Percentiles rank a stretch among this genome's conserved stretches.
Evolutionary conservation across 495 filamentous ascomycete species (phyloP).

Genomic region (Chaetomidium leptoderma): DNA sequence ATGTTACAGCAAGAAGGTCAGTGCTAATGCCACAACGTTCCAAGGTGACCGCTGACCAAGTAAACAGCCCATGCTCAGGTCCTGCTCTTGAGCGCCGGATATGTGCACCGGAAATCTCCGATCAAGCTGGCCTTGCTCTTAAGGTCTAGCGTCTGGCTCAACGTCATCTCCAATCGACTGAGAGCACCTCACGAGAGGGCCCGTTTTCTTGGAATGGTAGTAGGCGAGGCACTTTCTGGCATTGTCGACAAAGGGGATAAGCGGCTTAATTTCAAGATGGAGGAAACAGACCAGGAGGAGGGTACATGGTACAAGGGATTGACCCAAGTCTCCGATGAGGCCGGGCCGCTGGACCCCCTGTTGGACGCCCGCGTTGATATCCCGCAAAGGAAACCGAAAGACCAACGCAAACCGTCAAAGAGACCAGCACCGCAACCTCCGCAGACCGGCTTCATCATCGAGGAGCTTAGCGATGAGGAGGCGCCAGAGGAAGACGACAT

Average conservation of each 20-base stretch:
- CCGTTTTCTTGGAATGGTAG: conserved; percentile 83
- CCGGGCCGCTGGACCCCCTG: conserved; percentile 57
- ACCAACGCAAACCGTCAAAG: conserved; percentile 15
- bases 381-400: conserved; percentile 5
- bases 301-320: conserved; percentile 74
- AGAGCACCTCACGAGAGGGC: conserved; percentile 66
- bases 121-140: conserved; percentile 58
- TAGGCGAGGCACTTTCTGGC: conserved; percentile 75
- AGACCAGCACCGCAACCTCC: conserved; percentile 25
- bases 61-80: conserved; percentile 66
- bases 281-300: conserved; percentile 69
- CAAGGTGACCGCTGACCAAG: conserved; percentile 29
- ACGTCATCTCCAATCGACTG: conserved; percentile 81
- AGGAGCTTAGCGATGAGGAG: conserved; percentile 60
- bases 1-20: conserved; percentile 81
- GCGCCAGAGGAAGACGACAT: conserved; percentile 66
- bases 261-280: conserved; percentile 75
- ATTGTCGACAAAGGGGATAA: conserved; percentile 72
- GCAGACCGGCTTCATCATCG: conserved; percentile 53
- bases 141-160: conserved; percentile 67
- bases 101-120: conserved; percentile 59
- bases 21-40: conserved; percentile 13
- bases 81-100: conserved; percentile 72
- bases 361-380: conserved; percentile 8
- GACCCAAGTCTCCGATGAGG: conserved; percentile 55